Conservation (phyloP, 1,284 basidiomycete genomes). For the Puccinia novopanici region DNA sequence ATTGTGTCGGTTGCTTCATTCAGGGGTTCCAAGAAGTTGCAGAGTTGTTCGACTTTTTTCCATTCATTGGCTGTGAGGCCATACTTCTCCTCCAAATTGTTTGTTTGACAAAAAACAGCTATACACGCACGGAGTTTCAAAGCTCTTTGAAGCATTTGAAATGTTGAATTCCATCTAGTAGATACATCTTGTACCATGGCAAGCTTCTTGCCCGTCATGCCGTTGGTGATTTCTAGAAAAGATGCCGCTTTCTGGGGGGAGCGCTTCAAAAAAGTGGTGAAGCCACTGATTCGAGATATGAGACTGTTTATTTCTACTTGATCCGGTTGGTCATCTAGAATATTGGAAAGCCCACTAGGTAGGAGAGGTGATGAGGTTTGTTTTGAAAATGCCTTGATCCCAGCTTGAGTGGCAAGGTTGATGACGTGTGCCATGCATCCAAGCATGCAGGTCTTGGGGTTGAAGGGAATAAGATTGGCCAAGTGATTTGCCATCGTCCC, state of each 20-base stretch:
- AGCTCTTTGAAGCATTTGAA: not conserved
- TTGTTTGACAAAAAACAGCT: not conserved
- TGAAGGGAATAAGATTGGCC: not conserved
- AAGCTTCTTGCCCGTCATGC: not conserved
- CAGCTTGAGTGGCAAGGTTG: slow-evolving; percentile 5
- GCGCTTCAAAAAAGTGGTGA: not conserved
- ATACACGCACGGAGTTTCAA: not conserved
- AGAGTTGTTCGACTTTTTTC: slow-evolving; percentile 4
- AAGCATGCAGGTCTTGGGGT: not conserved
- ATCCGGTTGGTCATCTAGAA: not conserved
- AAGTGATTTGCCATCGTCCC: not conserved
- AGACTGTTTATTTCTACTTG: not conserved
- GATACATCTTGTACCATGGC: not conserved
- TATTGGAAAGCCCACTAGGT: not conserved
- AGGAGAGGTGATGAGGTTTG: too few relatives aligned
- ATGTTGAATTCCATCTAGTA: slow-evolving; percentile 9
- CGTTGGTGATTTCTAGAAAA: not conserved
- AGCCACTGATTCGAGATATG: not conserved
- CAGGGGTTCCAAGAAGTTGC: not conserved
- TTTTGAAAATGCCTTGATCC: slow-evolving; percentile 7
- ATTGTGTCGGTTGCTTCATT: not conserved
- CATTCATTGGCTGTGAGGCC: slow-evolving; percentile 1
- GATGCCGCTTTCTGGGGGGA: not conserved
- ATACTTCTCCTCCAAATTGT: not conserved
- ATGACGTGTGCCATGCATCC: slow-evolving; percentile 16